Evolutionary conservation across 805 yeast species (phyloP).

Genomic region (Candida insectorum): DNA sequence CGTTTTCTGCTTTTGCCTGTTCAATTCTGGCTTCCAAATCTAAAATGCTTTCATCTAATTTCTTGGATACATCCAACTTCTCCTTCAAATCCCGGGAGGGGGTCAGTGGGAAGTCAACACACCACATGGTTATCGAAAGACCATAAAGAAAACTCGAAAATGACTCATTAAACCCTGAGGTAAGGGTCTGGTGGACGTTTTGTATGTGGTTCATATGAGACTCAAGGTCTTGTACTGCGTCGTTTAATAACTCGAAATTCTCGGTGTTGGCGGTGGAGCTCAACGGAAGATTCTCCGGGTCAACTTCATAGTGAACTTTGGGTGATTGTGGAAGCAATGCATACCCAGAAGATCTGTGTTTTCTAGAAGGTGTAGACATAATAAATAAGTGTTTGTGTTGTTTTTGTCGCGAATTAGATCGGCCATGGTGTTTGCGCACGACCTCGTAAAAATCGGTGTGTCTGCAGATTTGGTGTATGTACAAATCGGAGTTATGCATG

Average conservation of each 20-base stretch:
- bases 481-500: no score
- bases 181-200: conserved; percentile 57
- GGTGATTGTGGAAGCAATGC: conserved; percentile 38
- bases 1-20: conserved; percentile 20
- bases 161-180: conserved; percentile 66
- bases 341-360: conserved; percentile 31
- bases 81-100: conserved; percentile 35
- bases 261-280: conserved; percentile 38
- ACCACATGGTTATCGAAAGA: conserved; percentile 80
- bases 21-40: conserved; percentile 18
- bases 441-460: no score
- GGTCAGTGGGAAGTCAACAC: conserved; percentile 63
- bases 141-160: conserved; percentile 78
- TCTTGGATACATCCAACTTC: conserved; percentile 20
- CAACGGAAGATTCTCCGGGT: conserved; percentile 37
- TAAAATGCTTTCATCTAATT: conserved; percentile 19
- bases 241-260: conserved; percentile 43
- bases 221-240: conserved; percentile 54
- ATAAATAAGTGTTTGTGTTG: no score
- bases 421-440: no score
- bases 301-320: conserved; percentile 42
- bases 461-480: no score
- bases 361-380: no score
- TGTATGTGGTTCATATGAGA: conserved; percentile 56
- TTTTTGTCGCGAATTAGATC: no score